A percentile compares a stretch with the other conserved stretches of the same genome.
phyloP scores from a whole-genome alignment of 2,329 filamentous ascomycete genomes.

The Sordariomycetes sp. region DNA sequence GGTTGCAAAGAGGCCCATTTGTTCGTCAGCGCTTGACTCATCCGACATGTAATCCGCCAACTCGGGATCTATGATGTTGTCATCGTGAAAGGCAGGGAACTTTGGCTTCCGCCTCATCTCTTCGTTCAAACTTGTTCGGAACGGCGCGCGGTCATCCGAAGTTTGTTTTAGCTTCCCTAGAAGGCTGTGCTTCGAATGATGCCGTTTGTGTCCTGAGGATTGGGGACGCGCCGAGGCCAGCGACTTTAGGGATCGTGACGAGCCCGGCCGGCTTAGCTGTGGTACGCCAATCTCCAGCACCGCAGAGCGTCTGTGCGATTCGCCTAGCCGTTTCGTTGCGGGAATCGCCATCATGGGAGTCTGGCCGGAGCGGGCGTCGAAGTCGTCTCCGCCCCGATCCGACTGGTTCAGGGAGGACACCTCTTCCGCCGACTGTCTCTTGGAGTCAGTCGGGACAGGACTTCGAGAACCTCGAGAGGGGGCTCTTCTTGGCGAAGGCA shows the following conservation, averaged over 20 bases:
- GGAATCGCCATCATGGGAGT: conserved; percentile 65
- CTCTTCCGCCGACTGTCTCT: conserved; percentile 2
- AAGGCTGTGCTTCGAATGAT: conserved; percentile 80
- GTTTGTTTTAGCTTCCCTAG: conserved; percentile 58
- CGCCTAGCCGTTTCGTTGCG: conserved; percentile 53
- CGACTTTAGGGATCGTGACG: conserved; percentile 79
- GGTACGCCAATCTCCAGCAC: conserved; percentile 83
- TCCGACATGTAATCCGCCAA: conserved; percentile 93
- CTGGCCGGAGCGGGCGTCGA: conserved; percentile 43
- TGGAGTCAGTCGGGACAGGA: not conserved
- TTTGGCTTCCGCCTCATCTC: conserved; percentile 54
- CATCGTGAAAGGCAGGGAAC: conserved; percentile 89
- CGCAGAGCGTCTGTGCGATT: conserved; percentile 77
- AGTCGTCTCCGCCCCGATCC: conserved; percentile 24
- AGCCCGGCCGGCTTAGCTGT: conserved; percentile 80
- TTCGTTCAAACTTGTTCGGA: conserved; percentile 62
- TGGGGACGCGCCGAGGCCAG: conserved; percentile 58
- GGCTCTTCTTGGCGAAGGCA: not conserved
- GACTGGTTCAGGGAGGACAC: conserved; percentile 1
- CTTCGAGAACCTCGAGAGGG: not conserved
- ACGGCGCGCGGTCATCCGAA: conserved; percentile 69
- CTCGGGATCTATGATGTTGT: conserved; percentile 97
- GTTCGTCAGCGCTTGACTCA: conserved; percentile 86
- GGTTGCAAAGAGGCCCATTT: conserved; percentile 73
- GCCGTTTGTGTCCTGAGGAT: conserved; percentile 70